These are phyloP conservation scores for Adansonia digitata DNA, from an alignment of 345 rosid species.

Conservation along the genomic window DNA sequence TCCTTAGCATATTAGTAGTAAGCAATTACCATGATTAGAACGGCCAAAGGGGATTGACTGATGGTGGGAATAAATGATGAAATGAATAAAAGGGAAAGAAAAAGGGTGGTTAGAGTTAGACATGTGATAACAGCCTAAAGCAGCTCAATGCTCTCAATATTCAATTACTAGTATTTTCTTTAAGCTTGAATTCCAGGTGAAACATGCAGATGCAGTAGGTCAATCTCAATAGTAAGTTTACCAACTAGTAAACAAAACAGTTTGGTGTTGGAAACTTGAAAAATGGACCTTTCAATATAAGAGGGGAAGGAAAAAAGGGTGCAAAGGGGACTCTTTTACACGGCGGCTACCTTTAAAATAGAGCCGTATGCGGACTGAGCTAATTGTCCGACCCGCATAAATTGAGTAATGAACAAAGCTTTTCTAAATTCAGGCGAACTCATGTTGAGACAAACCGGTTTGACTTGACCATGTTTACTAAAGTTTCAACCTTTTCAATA, in stretches of 20 bases:
- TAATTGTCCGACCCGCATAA: too few relatives aligned
- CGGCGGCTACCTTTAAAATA: not conserved
- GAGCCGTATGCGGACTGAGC: too few relatives aligned
- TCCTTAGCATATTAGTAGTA: not conserved
- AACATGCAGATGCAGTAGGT: not conserved
- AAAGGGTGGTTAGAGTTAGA: not conserved
- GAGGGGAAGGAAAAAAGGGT: too few relatives aligned
- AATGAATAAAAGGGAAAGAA: not conserved
- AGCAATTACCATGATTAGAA: not conserved
- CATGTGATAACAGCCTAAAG: not conserved
- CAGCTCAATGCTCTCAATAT: not conserved
- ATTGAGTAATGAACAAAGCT: too few relatives aligned
- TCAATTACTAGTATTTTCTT: not conserved
- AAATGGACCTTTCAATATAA: not conserved
- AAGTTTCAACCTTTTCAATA: too few relatives aligned
- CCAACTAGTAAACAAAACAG: not conserved
- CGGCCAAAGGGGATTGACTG: not conserved
- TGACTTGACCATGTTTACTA: too few relatives aligned
- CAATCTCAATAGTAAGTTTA: not conserved
- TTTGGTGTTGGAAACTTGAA: not conserved
- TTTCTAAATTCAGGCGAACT: too few relatives aligned
- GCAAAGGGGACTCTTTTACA: not conserved
- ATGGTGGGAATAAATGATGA: not conserved
- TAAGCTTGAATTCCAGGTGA: not conserved
- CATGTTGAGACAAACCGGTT: too few relatives aligned